Base-by-base conservation (phyloP, 208 protist species). In the Wallacemonas rigidus region DNA sequence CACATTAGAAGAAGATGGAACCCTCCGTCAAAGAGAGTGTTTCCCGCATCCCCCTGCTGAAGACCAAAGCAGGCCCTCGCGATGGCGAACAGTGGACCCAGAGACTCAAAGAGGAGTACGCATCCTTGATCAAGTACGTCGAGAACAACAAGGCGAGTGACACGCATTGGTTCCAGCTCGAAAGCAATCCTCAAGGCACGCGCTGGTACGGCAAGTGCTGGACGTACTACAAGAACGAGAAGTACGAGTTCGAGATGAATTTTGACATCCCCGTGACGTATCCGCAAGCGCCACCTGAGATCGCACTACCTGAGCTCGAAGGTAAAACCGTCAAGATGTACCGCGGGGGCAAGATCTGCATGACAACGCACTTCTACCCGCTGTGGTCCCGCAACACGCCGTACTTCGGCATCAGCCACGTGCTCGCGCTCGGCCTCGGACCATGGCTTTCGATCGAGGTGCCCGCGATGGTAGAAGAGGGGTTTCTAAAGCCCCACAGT, bases 281-380 rank as follows among this genome's bases (percentile, higher is more conserved):
- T 75, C 98, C 98, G 40, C 87, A 87, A 55, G 97, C 95, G 9
- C 77, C 98, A 6, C 95, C 97, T n/a, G 98, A 99, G 72, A 85
- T 99, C 17, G 90, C 85, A 11, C 81, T 99, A 45, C 98, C 98
- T 17, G 97, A 99, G 82, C 79, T 99, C 47, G 98, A 99, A 35
- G 96, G 95, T 15, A 99, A 99, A 82, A 99, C 98, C 6, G 93
- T 97, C 53, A 99, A 99, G 84, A 99, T 99, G 98, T 99, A 99
- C 82, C 86, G 97, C 44, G 98, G 98, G 11, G 98, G 98, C 43
- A 99, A 98, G 74, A 99, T 99, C 65, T 99, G 98, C 83, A 95
- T 99, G 76, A 99, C 97, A 39, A 93, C 95, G 40, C 98, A 99
- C 74, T 99, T 99, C 79, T 96, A 99, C 48, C 98, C 98, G 7